Evolutionary conservation across 148 eudicot species (phyloP).

Genomic region (Vaccinium macrocarpon): DNA sequence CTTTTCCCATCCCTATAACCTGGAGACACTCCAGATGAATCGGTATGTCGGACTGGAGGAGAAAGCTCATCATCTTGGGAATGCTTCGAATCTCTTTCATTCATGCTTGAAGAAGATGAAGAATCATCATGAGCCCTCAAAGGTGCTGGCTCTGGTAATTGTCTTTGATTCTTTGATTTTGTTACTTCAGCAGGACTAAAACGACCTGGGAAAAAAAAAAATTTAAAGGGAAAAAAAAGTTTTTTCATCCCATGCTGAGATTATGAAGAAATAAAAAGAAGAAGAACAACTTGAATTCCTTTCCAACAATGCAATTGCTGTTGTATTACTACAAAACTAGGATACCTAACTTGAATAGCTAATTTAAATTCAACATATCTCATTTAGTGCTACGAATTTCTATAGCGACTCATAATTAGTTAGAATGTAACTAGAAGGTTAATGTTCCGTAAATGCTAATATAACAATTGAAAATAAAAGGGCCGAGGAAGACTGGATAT

Average conservation of each 20-base stretch:
- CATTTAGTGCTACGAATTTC: too few relatives aligned
- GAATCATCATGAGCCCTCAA: conserved; percentile 69
- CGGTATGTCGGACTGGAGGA: conserved; percentile 53
- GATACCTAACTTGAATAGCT: too few relatives aligned
- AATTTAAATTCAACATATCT: too few relatives aligned
- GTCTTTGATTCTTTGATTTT: conserved; percentile 55
- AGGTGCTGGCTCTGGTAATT: conserved; percentile 71
- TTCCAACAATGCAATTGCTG: neutral
- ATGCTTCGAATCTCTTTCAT: conserved; percentile 53
- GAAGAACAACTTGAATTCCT: neutral
- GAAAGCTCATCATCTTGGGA: conserved; percentile 70
- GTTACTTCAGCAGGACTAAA: conserved; percentile 55
- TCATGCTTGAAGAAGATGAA: conserved; percentile 70
- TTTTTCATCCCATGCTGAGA: neutral
- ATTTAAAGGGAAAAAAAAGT: neutral
- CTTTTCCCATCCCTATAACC: conserved; percentile 62
- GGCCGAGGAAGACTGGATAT: too few relatives aligned
- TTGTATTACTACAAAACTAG: neutral
- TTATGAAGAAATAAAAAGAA: neutral
- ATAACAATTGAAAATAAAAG: too few relatives aligned
- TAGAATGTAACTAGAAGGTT: too few relatives aligned
- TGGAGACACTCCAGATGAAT: conserved; percentile 65
- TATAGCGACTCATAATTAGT: too few relatives aligned
- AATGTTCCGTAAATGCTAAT: too few relatives aligned
- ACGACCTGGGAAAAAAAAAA: conserved; percentile 37